A percentile compares a stretch with the other conserved stretches of the same genome.
phyloP scores from a whole-genome alignment of 208 protist genomes.

The Naegleria fowleri region DNA sequence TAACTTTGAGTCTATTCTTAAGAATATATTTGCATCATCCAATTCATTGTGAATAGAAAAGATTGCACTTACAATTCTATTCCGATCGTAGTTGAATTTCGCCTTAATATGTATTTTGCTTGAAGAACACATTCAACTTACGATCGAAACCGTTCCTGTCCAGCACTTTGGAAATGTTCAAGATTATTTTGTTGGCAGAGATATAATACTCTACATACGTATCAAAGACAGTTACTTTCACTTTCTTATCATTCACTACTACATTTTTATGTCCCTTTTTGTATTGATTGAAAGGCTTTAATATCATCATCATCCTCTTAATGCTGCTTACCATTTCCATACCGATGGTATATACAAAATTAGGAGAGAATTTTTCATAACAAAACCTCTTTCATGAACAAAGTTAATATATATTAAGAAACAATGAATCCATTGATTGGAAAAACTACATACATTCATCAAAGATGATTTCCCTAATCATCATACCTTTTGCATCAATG shows the following conservation, averaged over 20 bases:
- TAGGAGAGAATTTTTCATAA: neutral
- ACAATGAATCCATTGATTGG: no score
- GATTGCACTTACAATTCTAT: no score
- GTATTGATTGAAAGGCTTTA: no score
- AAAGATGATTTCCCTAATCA: neutral
- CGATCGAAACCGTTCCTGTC: conserved; percentile 5
- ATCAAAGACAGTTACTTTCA: neutral
- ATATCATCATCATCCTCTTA: no score
- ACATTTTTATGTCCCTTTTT: neutral
- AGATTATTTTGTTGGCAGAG: no score
- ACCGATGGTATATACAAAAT: neutral
- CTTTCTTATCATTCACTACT: neutral
- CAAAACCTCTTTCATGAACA: neutral
- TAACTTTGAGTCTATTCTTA: neutral
- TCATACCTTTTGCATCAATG: neutral
- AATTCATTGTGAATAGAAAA: no score
- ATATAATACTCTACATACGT: neutral
- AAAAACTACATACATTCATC: neutral
- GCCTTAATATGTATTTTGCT: neutral
- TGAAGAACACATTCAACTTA: neutral
- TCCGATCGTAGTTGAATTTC: no score
- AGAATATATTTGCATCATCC: no score
- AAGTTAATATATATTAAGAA: no score
- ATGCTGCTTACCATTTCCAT: neutral
- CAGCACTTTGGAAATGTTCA: neutral